Base-by-base conservation (phyloP, 768 basidiomycete species). In the Suillus clintonianus region DNA sequence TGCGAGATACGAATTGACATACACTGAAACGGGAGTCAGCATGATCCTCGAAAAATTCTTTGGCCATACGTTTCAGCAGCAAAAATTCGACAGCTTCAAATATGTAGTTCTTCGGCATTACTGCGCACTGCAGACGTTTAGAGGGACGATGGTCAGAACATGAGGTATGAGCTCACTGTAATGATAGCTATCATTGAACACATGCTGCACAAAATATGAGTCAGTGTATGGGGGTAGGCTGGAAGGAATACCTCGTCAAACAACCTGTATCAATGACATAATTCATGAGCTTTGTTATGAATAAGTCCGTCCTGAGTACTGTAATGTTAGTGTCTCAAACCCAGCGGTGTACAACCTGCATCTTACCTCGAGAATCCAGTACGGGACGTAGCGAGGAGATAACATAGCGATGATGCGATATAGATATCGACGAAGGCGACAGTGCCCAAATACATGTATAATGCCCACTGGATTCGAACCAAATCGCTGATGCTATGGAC, bases 161-260 rank as follows among this genome's bases (percentile, higher is more conserved):
- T 1, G 11, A n/a, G 11, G 9, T 19, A 48, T 13, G 14, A 36
- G 1, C 47, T 54, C n/a, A 60, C 60, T 19, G 47, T 54, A 17
- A 60, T 54, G 22, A 54, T 36, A 34, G 9, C 4, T 24, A 5
- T 1, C 11, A 55, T 22, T 34, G 53, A 39, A 58, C n/a, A 39
- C 11, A 57, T 14, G 30, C 53, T 61, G 17, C 6, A 55, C 7
- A 19, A 58, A 13, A 34, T 48, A n/a, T n/a, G 30, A 59, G 19
- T 59, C 22, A 13, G 37, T 5, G 34, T 19, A 37, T 53, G 24
- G 9, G 17, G n/a, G n/a, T 11, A 14, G 22, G 15, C 27, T 39
- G 10, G 53, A 61, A 39, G n/a, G 34, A 27, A n/a, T 53, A 61
- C 50, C 60, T 61, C 19, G 60, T 61, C 30, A 57, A 9, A 57